phyloP scores from a whole-genome alignment of 148 eudicot species.

The Spergularia bocconei region DNA sequence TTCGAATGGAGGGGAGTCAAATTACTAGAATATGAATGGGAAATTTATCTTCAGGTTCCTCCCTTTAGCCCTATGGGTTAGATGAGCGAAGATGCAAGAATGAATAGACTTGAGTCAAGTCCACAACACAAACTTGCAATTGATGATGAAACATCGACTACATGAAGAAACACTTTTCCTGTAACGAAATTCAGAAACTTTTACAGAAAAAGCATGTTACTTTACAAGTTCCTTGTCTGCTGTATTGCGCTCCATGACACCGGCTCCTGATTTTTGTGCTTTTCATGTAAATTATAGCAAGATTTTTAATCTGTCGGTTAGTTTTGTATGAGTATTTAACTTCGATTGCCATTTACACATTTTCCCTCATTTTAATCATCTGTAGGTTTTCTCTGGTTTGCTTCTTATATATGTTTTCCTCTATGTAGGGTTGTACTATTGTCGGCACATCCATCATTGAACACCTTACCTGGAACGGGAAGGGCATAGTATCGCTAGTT shows the following conservation, averaged over 20 bases:
- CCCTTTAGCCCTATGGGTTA: not conserved
- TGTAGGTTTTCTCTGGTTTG: not conserved
- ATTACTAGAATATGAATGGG: not conserved
- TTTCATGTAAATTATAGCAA: not conserved
- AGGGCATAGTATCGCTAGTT: slow-evolving; percentile 49
- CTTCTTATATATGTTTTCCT: slow-evolving; percentile 17
- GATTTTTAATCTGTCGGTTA: not conserved
- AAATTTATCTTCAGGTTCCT: not conserved
- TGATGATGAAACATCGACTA: not conserved
- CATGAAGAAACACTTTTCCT: not conserved
- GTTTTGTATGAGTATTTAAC: not conserved
- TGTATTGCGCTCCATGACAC: not conserved
- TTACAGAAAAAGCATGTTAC: not conserved
- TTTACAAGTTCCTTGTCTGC: not conserved
- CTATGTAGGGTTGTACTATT: slow-evolving; percentile 62
- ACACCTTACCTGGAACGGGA: slow-evolving; percentile 47
- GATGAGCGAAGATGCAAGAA: not conserved
- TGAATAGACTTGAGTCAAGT: not conserved
- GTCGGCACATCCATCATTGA: slow-evolving; percentile 52
- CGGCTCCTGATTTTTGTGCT: not conserved
- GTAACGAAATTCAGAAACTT: not conserved
- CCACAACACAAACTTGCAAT: not conserved
- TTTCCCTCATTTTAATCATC: not conserved
- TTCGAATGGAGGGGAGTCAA: too few species aligned
- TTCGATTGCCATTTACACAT: not conserved